Conservation (phyloP, 208 protist genomes). For the Trypanosoma avium region DNA sequence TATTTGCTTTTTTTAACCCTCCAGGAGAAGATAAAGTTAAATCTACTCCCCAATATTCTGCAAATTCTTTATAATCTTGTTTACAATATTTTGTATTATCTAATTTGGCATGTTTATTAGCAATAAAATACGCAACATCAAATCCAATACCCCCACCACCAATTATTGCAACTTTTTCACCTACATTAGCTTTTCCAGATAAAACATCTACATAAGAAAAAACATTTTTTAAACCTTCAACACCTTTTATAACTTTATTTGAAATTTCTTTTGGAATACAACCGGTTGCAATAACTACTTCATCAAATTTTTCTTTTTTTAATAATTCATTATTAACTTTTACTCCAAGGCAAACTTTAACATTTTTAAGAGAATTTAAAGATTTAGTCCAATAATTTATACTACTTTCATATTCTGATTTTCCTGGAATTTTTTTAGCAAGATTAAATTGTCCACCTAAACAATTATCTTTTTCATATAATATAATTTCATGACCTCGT, state of each 20-base stretch:
- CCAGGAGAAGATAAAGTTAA: constrained; percentile 29
- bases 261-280: constrained; percentile 63
- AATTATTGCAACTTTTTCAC: constrained; percentile 83
- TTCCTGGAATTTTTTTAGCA: constrained; percentile 75
- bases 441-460: constrained; percentile 90
- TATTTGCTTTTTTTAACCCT: constrained; percentile 39
- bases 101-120: constrained; percentile 23
- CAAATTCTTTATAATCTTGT: constrained; percentile 38
- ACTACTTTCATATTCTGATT: constrained; percentile 85
- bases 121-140: constrained; percentile 88
- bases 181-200: constrained; percentile 48
- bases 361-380: constrained; percentile 28
- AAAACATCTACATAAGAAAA: constrained; percentile 87
- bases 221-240: constrained; percentile 66
- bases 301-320: constrained; percentile 41
- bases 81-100: constrained; percentile 22
- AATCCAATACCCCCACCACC: constrained; percentile 94
- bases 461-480: constrained; percentile 47
- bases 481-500: constrained; percentile 66
- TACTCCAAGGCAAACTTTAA: constrained; percentile 32
- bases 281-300: constrained; percentile 82
- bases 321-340: constrained; percentile 29
- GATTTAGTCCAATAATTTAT: constrained; percentile 71
- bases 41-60: constrained; percentile 59
- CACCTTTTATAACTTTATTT: constrained; percentile 42